Evolutionary conservation across 2,329 filamentous ascomycete species (phyloP), one percentile per base, ranked within the genome.

Genomic region (Sphaerulina populicola): DNA sequence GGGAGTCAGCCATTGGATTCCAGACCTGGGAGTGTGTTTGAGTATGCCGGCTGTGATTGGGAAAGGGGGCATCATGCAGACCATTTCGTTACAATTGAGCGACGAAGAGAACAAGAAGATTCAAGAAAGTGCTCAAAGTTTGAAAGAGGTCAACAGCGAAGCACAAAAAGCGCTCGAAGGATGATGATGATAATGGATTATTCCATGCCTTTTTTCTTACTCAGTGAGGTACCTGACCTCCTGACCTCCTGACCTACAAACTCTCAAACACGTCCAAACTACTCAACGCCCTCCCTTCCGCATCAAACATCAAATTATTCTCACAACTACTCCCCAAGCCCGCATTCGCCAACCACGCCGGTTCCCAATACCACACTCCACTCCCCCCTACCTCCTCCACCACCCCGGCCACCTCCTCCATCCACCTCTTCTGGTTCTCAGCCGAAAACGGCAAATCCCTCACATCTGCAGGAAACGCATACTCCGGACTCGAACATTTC

Each of bases 31-130:
- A 1, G 76, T 74, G 49, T 78, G 73, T 62, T 66, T 78, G 40
- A 76, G 72, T 31, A 67, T 75, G 65, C 76, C 74, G 0, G 75
- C 68, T 1, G 68, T 77, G 0, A 54, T 78, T 2, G 75, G 76
- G 0, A 65, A 74, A 31, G 65, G 68, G 43, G 76, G 76, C 0
- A 69, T 78, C 14, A 58, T 74, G 3, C 68, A 66, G 46, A 63
- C 64, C 8, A 66, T 71, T 54, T 62, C 64, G 7, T 57, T 70
- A 33, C 55, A 64, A 10, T 53, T 72, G 15, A 64, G 65, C 47
- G 62, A 64, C n/a, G 55, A 51, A 6, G 69, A 71, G 62, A 56
- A 60, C 44, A 58, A 54, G 23, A 62, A 64, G 40, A 46, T 71
- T 35, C 49, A 66, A 44, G 57, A 55, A n/a, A 69, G 67, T 58